phyloP scores from a whole-genome alignment of 2,329 filamentous ascomycete genomes.

The Trichothecium roseum region DNA sequence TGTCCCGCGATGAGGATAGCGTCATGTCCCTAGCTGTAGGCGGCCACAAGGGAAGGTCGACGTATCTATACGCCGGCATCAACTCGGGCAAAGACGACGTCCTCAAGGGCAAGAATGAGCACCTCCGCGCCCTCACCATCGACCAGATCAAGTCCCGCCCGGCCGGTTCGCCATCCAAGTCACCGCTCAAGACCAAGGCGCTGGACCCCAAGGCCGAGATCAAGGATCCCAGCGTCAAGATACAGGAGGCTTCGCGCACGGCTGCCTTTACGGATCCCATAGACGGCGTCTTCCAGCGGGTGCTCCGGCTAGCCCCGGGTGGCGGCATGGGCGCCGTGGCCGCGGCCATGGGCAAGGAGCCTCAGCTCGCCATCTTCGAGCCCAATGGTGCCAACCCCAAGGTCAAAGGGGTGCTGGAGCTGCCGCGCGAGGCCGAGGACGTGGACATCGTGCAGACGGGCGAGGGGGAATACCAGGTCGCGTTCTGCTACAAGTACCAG shows the following conservation, averaged over 20 bases:
- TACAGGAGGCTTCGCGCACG: slow-evolving; percentile 41
- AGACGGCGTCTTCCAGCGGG: slow-evolving; percentile 47
- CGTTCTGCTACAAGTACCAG: slow-evolving; percentile 69
- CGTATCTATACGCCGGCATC: slow-evolving; percentile 60
- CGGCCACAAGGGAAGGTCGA: slow-evolving; percentile 43
- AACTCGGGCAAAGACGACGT: slow-evolving; percentile 69
- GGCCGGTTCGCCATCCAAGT: slow-evolving; percentile 2
- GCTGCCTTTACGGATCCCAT: slow-evolving; percentile 39
- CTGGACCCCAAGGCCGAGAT: slow-evolving; percentile 1
- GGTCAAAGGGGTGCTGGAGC: slow-evolving; percentile 36
- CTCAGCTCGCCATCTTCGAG: slow-evolving; percentile 74
- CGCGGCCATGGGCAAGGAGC: slow-evolving; percentile 63
- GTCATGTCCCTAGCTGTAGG: slow-evolving; percentile 73
- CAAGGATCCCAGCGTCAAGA: slow-evolving; percentile 20
- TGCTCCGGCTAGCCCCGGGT: slow-evolving; percentile 46
- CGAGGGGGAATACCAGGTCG: slow-evolving; percentile 56
- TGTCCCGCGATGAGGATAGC: slow-evolving; percentile 79
- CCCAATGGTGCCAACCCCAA: slow-evolving; percentile 33
- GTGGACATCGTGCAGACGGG: slow-evolving; percentile 56
- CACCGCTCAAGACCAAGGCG: slow-evolving; percentile 10
- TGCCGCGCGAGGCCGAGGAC: slow-evolving; percentile 52
- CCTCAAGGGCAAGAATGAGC: slow-evolving; percentile 67
- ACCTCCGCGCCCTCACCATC: slow-evolving; percentile 69
- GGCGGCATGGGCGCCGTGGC: slow-evolving; percentile 67
- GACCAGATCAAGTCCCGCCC: slow-evolving; percentile 23